phyloP scores from a whole-genome alignment of 1,284 basidiomycete species.

The Apiotrichum porosum region DNA sequence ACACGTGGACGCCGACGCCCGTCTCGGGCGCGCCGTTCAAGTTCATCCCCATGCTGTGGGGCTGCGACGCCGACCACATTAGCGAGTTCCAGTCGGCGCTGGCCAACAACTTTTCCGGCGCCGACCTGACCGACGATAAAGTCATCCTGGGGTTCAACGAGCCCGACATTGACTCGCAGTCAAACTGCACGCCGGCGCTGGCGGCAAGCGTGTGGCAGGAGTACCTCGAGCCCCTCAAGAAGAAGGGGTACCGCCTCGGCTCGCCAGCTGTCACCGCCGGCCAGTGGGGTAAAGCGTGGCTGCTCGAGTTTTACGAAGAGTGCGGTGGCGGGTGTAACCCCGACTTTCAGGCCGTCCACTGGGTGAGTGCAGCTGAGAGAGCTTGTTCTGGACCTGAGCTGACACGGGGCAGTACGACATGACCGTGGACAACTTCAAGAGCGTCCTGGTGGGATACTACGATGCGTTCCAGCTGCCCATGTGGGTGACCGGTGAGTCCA shows the following conservation, averaged over 20 bases:
- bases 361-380: constrained; percentile 21
- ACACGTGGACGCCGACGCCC: constrained; percentile 28
- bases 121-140: constrained; percentile 12
- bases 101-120: constrained; percentile 12
- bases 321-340: constrained; percentile 51
- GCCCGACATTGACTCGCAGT: constrained; percentile 25
- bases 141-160: constrained; percentile 35
- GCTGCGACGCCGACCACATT: constrained; percentile 22
- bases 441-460: constrained; percentile 56
- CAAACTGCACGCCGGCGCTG: constrained; percentile 21
- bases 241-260: constrained; percentile 46
- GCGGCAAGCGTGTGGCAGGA: constrained; percentile 26
- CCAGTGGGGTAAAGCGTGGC: constrained; percentile 50
- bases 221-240: constrained; percentile 31
- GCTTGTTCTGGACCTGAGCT: constrained; percentile 10
- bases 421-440: constrained; percentile 53
- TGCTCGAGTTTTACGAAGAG: constrained; percentile 47
- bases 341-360: constrained; percentile 52
- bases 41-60: constrained; percentile 37
- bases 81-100: constrained; percentile 21
- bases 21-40: constrained; percentile 18
- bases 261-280: constrained; percentile 51
- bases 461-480: constrained; percentile 54
- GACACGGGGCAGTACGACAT: constrained; percentile 59
- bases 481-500: constrained; percentile 57